Evolutionary conservation across 148 eudicot species (phyloP), one percentile per base, ranked within the genome.

Genomic region (Polygonum aviculare): DNA sequence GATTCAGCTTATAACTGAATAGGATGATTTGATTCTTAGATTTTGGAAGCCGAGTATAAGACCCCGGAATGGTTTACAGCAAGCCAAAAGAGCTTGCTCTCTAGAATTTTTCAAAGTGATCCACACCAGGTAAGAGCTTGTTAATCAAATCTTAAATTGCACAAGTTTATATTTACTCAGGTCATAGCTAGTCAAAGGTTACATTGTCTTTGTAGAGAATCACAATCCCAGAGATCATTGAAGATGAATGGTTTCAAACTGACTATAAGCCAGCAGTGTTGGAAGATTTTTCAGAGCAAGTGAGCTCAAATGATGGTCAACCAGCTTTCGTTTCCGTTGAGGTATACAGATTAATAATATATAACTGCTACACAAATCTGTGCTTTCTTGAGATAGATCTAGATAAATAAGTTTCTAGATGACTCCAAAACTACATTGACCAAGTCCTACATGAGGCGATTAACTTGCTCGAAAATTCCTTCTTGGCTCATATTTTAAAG

Each of bases 61-160:
- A 84, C 67, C 55, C 91, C 91, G 33, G 77, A 70, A 38, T 84
- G 91, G 88, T 85, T 88, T 36, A 83, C 91, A 73, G 75, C 76
- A 57, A 72, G 72, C 73, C 85, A 82, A 69, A 82, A 79, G 83
- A 76, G 72, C 55, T 77, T 88, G 45, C 80, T 85, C 22, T 73
- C 83, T 19, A 79, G 84, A 80, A 81, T 85, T 73, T 84, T 87
- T 45, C 80, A 80, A 54, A 75, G 80, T 2, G 47, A 62, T 76
- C 78, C 87, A 41, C 60, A 45, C 14, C 82, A 74, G 84, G 90
- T 87, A 80, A 2, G 47, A 7, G 3, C 6, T 55, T 18, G 2
- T 19, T 7, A 21, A 19, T 21, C 0, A 6, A 7, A 2, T 57
- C 31, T 19, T 18, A 62, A 19, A 14, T 41, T 40, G 40, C 19